These are phyloP conservation scores for Suillus fuscotomentosus DNA, from an alignment of 768 basidiomycete genomes.

Conservation along the genomic window DNA sequence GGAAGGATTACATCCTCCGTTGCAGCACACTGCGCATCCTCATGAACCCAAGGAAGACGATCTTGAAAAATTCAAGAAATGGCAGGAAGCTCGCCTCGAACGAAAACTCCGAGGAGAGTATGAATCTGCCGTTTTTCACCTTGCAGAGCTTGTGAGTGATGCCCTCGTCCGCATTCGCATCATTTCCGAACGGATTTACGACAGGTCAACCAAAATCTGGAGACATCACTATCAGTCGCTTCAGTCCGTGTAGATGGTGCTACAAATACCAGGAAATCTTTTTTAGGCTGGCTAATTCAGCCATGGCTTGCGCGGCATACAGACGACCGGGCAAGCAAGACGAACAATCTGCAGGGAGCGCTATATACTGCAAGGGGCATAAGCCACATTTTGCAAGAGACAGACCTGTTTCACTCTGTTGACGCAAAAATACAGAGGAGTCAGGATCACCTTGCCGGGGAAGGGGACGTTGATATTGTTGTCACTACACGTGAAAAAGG, in stretches of 20 bases:
- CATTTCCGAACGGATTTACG: conserved; percentile 4
- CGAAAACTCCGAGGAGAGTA: conserved; percentile 75
- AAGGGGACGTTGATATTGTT: conserved; percentile 75
- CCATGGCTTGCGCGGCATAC: conserved; percentile 48
- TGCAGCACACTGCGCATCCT: conserved; percentile 56
- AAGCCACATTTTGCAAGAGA: conserved; percentile 60
- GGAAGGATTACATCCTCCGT: conserved; percentile 41
- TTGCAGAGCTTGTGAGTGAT: conserved; percentile 60
- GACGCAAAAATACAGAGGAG: conserved; percentile 62
- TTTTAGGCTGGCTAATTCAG: conserved; percentile 75
- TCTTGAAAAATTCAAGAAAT: conserved; percentile 56
- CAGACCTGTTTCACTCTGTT: conserved; percentile 76
- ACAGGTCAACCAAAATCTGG: conserved; percentile 67
- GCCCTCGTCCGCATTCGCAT: not conserved
- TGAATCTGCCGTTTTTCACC: conserved; percentile 61
- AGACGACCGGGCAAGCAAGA: conserved; percentile 14
- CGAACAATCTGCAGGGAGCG: conserved; percentile 54
- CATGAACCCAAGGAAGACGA: conserved; percentile 50
- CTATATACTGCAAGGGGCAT: conserved; percentile 70
- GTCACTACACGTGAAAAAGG: conserved; percentile 77
- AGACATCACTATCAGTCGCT: conserved; percentile 65
- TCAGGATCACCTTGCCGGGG: conserved; percentile 48
- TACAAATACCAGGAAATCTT: conserved; percentile 67
- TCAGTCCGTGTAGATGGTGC: conserved; percentile 84
- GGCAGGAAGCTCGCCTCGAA: conserved; percentile 75